phyloP scores from a whole-genome alignment of 176 grass and related monocot genomes.

The Hsuehochloa calcarea region DNA sequence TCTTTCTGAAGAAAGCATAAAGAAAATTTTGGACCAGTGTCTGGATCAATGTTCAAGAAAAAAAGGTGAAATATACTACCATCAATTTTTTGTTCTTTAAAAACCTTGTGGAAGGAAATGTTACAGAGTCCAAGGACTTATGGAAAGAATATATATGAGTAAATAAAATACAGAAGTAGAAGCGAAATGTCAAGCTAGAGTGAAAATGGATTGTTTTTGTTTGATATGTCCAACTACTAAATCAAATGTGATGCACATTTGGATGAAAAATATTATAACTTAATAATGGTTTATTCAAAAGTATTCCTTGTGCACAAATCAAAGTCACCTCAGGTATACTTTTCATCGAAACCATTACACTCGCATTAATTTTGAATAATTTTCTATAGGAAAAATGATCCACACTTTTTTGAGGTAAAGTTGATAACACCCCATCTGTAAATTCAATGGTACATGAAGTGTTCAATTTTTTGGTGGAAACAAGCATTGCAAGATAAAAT shows the following conservation, averaged over 20 bases:
- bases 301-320: background rate
- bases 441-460: background rate
- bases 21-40: constrained; percentile 12
- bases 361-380: background rate
- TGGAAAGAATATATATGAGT: background rate
- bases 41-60: constrained; percentile 31
- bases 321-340: background rate
- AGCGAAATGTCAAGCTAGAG: background rate
- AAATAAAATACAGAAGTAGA: background rate
- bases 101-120: no score
- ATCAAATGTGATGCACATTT: background rate
- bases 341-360: background rate
- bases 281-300: background rate
- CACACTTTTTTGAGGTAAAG: background rate
- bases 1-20: background rate
- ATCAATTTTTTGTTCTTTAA: background rate
- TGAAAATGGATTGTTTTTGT: background rate
- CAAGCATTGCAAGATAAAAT: background rate
- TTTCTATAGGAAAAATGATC: background rate
- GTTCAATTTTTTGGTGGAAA: background rate
- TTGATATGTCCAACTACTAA: background rate
- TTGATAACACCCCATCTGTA: background rate
- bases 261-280: background rate
- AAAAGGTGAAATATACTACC: constrained; percentile 17
- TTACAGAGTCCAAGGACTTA: no score